Conservation (phyloP, 441 rosid genomes). For the Hura crepitans region DNA sequence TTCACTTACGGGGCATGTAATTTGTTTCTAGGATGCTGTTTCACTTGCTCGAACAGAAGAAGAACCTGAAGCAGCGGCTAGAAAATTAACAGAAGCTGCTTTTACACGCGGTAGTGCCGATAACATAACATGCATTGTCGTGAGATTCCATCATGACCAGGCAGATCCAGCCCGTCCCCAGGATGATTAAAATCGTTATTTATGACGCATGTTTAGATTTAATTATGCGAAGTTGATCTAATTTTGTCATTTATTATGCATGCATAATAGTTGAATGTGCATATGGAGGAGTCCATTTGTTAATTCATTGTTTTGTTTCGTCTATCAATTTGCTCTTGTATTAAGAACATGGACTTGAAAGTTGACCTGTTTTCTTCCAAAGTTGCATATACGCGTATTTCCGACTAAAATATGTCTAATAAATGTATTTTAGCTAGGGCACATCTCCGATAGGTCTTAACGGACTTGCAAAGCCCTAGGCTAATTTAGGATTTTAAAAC, state of each 20-base stretch:
- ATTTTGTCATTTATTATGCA: slow-evolving; percentile 21
- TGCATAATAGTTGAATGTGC: slow-evolving; percentile 32
- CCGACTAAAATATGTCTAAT: neutral
- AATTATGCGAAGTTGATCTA: neutral
- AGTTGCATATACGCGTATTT: neutral
- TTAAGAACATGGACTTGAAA: neutral
- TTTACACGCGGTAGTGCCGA: slow-evolving; percentile 84
- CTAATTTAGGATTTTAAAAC: too few relatives aligned
- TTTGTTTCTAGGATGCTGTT: slow-evolving; percentile 72
- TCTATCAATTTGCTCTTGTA: slow-evolving; percentile 14
- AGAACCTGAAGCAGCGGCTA: slow-evolving; percentile 80
- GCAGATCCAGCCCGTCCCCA: slow-evolving; percentile 32
- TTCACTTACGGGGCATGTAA: neutral
- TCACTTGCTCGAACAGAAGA: slow-evolving; percentile 65
- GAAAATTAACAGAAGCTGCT: slow-evolving; percentile 82
- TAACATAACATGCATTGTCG: slow-evolving; percentile 95
- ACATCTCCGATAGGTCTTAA: too few relatives aligned
- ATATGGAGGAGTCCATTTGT: slow-evolving; percentile 29
- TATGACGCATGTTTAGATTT: slow-evolving; percentile 22
- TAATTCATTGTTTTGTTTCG: slow-evolving; percentile 37
- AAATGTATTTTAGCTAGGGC: slow-evolving; percentile 1
- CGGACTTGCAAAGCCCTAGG: too few relatives aligned
- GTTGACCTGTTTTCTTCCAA: neutral
- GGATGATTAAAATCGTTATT: slow-evolving; percentile 23
- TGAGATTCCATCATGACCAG: slow-evolving; percentile 57